phyloP scores from a whole-genome alignment of 371 early-diverging fungal species.

The Mucor saturninus region DNA sequence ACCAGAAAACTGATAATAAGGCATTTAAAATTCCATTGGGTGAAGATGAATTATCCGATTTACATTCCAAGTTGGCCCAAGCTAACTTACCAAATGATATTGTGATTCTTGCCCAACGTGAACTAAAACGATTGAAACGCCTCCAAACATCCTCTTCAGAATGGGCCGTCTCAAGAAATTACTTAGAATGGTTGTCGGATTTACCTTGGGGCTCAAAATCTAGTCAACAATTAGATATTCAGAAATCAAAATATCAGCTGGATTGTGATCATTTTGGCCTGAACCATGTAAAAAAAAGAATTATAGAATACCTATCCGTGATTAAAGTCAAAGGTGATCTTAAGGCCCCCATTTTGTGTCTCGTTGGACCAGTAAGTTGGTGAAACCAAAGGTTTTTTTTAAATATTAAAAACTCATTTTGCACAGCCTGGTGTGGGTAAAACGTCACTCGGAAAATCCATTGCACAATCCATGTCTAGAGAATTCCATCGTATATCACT shows the following conservation, averaged over 20 bases:
- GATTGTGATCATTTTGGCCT: slow-evolving; percentile 85
- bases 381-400: neutral
- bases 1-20: neutral
- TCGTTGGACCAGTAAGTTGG: slow-evolving; percentile 66
- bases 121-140: slow-evolving; percentile 71
- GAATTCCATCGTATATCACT: slow-evolving; percentile 83
- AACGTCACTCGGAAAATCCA: slow-evolving; percentile 79
- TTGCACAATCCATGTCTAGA: slow-evolving; percentile 77
- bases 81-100: slow-evolving; percentile 72
- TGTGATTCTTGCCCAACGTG: slow-evolving; percentile 64
- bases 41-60: slow-evolving; percentile 68
- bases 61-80: slow-evolving; percentile 54
- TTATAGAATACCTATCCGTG: slow-evolving; percentile 82
- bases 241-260: slow-evolving; percentile 67
- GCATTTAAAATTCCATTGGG: slow-evolving; percentile 17
- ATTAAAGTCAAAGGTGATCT: slow-evolving; percentile 74
- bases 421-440: slow-evolving; percentile 79
- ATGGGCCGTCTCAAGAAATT: slow-evolving; percentile 76
- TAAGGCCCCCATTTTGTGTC: slow-evolving; percentile 80
- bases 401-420: slow-evolving; percentile 4
- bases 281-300: slow-evolving; percentile 78
- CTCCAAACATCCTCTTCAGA: slow-evolving; percentile 80
- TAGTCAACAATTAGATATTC: slow-evolving; percentile 62
- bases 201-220: slow-evolving; percentile 68
- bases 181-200: slow-evolving; percentile 76